Conservation (phyloP, 2,329 filamentous ascomycete species). For the Diplocarpon mali region DNA sequence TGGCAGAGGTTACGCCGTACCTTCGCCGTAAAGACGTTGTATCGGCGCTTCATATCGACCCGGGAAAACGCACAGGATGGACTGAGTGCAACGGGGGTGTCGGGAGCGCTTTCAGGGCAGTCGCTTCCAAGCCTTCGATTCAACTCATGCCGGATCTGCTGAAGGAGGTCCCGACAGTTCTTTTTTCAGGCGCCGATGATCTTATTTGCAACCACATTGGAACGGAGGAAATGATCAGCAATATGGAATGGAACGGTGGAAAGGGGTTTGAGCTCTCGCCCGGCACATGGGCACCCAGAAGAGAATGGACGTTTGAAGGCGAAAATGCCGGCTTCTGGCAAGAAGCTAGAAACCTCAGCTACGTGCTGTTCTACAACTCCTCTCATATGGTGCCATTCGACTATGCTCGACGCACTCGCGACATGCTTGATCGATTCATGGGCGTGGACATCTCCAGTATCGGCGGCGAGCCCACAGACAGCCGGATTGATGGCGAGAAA, state of each 20-base stretch:
- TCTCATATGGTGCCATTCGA: conserved; percentile 99
- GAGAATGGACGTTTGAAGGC: conserved; percentile 88
- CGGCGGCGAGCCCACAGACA: conserved; percentile 60
- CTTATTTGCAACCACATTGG: conserved; percentile 96
- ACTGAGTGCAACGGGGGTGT: conserved; percentile 79
- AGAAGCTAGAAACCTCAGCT: conserved; percentile 87
- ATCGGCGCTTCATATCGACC: conserved; percentile 69
- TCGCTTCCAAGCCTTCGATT: conserved; percentile 62
- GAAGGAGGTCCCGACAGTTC: conserved; percentile 62
- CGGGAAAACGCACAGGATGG: conserved; percentile 80
- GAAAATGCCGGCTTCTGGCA: conserved; percentile 87
- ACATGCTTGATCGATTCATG: conserved; percentile 98
- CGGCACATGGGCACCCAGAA: conserved; percentile 82
- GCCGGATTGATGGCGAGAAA: conserved; percentile 59
- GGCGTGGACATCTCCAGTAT: conserved; percentile 83
- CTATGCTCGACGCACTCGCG: conserved; percentile 70
- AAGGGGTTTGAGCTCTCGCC: conserved; percentile 83
- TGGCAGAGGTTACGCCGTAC: conserved; percentile 68
- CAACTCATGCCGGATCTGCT: conserved; percentile 69
- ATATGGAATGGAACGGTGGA: conserved; percentile 83
- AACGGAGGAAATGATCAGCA: conserved; percentile 82
- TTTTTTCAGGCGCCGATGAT: conserved; percentile 91
- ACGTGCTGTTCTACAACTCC: conserved; percentile 88
- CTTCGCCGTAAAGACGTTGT: conserved; percentile 72
- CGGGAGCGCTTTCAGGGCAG: conserved; percentile 55